Conservation (phyloP, 225 moss, liverwort and hornwort genomes). For the Bryoerythrophyllum caledonicum region DNA sequence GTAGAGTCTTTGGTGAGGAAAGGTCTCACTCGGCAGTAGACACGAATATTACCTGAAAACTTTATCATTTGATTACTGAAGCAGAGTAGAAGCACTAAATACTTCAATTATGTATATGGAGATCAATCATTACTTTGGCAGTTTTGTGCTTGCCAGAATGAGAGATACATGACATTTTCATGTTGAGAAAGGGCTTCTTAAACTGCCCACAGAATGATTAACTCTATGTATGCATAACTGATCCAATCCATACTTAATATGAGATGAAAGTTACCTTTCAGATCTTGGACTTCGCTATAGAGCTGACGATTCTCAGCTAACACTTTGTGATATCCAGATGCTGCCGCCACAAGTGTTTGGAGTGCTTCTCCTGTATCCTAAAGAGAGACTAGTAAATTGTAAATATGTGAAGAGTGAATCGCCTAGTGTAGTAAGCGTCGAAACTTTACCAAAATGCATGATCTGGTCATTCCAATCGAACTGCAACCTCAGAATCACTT, state of each 20-base stretch:
- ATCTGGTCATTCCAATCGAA: constrained; percentile 50
- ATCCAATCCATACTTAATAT: constrained; percentile 9
- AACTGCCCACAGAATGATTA: too few relatives aligned
- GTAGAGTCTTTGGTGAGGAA: constrained; percentile 50
- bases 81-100: constrained; percentile 11
- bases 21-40: constrained; percentile 69
- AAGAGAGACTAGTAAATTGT: constrained; percentile 15
- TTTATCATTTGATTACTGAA: constrained; percentile 21
- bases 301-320: constrained; percentile 62
- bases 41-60: constrained; percentile 62
- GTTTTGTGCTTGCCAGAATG: too few relatives aligned
- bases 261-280: constrained; percentile 44
- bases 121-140: too few relatives aligned
- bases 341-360: constrained; percentile 48
- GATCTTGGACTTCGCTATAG: constrained; percentile 71
- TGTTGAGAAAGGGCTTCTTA: too few relatives aligned
- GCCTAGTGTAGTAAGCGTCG: not conserved
- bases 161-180: too few relatives aligned
- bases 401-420: constrained; percentile 2
- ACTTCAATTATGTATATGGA: not conserved
- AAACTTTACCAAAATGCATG: constrained; percentile 42
- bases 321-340: constrained; percentile 60
- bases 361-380: constrained; percentile 55
- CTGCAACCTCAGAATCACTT: constrained; percentile 53
- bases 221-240: not conserved